These are phyloP conservation scores for Apiospora kogelbergensis DNA, from an alignment of 2,329 filamentous ascomycete genomes.

Conservation along the genomic window DNA sequence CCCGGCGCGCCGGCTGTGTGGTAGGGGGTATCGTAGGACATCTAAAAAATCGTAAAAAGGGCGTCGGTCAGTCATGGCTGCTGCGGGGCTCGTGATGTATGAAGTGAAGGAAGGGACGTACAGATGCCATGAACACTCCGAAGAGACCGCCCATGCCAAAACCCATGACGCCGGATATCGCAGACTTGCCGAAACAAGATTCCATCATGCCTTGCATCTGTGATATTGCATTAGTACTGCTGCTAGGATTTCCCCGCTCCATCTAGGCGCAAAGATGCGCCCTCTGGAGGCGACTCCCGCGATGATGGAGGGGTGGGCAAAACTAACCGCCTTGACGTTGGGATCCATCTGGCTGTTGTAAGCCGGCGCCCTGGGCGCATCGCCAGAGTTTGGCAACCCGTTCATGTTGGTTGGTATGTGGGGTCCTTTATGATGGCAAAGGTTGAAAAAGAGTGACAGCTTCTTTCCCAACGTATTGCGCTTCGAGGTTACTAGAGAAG, in stretches of 20 bases:
- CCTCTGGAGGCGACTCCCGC: neutral
- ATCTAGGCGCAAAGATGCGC: neutral
- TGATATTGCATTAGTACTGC: neutral
- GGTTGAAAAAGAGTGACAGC: neutral
- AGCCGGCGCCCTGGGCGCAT: slow-evolving; percentile 18
- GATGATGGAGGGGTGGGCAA: slow-evolving; percentile 20
- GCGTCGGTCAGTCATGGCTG: slow-evolving; percentile 9
- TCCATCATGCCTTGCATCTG: slow-evolving; percentile 87
- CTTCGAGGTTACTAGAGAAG: neutral
- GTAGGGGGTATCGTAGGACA: slow-evolving; percentile 96
- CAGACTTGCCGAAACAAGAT: slow-evolving; percentile 85
- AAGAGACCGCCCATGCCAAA: slow-evolving; percentile 93
- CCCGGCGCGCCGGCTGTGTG: slow-evolving; percentile 43
- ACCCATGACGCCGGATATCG: slow-evolving; percentile 88
- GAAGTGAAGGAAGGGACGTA: slow-evolving; percentile 47
- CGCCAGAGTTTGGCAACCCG: slow-evolving; percentile 25
- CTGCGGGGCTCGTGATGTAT: neutral
- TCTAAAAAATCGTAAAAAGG: slow-evolving; percentile 51
- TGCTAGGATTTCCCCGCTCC: neutral
- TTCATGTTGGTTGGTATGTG: slow-evolving; percentile 23
- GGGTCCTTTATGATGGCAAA: neutral
- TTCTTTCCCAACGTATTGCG: neutral
- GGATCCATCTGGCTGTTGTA: slow-evolving; percentile 45
- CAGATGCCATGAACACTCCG: slow-evolving; percentile 96
- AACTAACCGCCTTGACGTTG: slow-evolving; percentile 48